Evolutionary conservation across 495 filamentous ascomycete species (phyloP), one percentile per base, ranked within the genome.

Genomic region (Xylaria palmicola): DNA sequence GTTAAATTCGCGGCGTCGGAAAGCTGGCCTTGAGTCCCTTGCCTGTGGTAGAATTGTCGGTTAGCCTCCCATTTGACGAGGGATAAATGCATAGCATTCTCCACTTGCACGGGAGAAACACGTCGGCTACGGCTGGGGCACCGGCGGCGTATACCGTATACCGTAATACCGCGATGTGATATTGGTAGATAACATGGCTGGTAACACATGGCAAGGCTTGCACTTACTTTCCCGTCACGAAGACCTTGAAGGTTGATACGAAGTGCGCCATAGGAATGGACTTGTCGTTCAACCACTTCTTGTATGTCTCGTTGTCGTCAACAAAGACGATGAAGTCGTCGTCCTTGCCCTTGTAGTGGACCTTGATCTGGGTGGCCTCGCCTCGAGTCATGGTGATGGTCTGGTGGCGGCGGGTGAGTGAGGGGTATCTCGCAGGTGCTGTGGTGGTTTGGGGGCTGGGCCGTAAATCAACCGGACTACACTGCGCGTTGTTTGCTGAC

Each of bases 301-400:
- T 78, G 60, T 92, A 83, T 40, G 82, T 81, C 22, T 89, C 73
- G 17, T 79, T 64, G 72, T 88, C 88, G 59, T 97, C 92, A 56
- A 95, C 81, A 74, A 96, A 91, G 80, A 97, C 82, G 72, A 98
- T 77, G 72, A 93, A 98, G 82, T 97, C 91, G 30, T 98, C 92
- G 22, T 84, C 81, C 55, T 80, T 77, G 80, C 94, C 93, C 81
- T 92, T 90, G 87, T 88, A 93, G 86, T 95, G 86, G 76, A 96
- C 84, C 80, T 95, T 97, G 79, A 77, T 77, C 70, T 86, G 82
- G 50, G 73, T 68, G 53, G 82, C 84, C 81, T 92, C 91, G 79
- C 88, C 91, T 72, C 90, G 89, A 75, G 88, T 70, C 90, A 93
- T 96, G 48, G 67, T 85, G 75, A 64, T 59, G 55, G 65, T 56